These are phyloP conservation scores for Coemansia biformis DNA, from an alignment of 192 early-diverging fungal genomes.

Conservation along the genomic window DNA sequence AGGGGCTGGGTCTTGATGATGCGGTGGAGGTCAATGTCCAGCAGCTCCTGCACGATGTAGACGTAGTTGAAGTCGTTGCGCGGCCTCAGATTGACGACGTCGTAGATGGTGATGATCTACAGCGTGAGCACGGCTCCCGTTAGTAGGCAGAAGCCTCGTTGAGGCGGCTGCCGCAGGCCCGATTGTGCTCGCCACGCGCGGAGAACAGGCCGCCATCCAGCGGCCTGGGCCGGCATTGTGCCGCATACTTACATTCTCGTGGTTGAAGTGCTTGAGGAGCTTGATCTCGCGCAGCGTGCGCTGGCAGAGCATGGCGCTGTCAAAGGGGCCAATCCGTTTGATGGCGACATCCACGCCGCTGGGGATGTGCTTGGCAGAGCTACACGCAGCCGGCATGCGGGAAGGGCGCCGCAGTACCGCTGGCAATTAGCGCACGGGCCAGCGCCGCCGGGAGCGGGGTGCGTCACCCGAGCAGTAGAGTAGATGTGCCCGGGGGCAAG, in stretches of 20 bases:
- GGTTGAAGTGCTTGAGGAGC: slow-evolving; percentile 77
- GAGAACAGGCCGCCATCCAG: no score
- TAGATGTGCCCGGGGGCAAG: neutral
- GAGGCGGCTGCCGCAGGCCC: no score
- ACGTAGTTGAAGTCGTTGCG: slow-evolving; percentile 47
- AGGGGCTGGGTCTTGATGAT: slow-evolving; percentile 81
- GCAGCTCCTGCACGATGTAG: slow-evolving; percentile 66
- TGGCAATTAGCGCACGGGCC: no score
- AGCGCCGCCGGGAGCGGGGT: no score
- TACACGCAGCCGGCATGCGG: no score
- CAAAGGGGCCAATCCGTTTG: slow-evolving; percentile 85
- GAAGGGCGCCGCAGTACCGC: no score
- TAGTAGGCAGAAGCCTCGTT: no score
- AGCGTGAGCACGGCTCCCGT: no score
- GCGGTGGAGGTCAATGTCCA: slow-evolving; percentile 88
- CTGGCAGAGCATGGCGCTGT: slow-evolving; percentile 78
- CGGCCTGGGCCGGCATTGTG: no score
- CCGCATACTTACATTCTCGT: slow-evolving; percentile 75
- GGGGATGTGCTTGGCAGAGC: slow-evolving; percentile 75
- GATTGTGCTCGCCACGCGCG: no score
- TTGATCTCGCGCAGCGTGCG: slow-evolving; percentile 81
- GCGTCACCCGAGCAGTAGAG: no score
- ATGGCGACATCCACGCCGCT: slow-evolving; percentile 84
- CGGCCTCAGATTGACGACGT: slow-evolving; percentile 45
- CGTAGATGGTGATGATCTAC: slow-evolving; percentile 50